Base-by-base conservation (phyloP, 345 rosid genomes). In the Heritiera fomes region DNA sequence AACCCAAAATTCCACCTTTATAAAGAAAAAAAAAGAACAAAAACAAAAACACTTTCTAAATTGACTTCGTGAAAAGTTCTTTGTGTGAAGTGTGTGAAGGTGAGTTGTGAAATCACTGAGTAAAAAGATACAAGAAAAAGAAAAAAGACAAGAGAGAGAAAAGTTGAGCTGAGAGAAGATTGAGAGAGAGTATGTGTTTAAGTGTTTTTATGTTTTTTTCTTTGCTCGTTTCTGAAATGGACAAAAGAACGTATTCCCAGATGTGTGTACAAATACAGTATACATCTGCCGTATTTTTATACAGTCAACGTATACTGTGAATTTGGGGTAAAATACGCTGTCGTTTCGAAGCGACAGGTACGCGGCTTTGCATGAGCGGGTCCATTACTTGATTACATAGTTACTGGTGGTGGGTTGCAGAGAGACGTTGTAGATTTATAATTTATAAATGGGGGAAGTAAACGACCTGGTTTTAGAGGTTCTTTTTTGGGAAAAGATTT, bases 341-440 rank as follows among this genome's bases (percentile, higher is more conserved):
- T 18, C 78, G 80, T 83, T 71, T 66, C 0, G 0, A 6, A 8
- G 65, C 55, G 59, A 64, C n/a, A 41, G 30, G 15, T 59, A 66
- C 71, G 50, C 80, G 17, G 62, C 68, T 38, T 55, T 30, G 75
- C 43, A 43, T 66, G 80, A 67, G 80, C 77, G 65, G 58, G 78
- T 43, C 10, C 5, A 43, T 58, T 59, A 34, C 10, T 50, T 18
- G 15, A 34, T 52, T 32, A 72, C 28, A 23, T 23, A 23, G 28
- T 23, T 23, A 23, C 28, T 23, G 28, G 46, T 71, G 13, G 43
- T 34, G 76, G 13, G 52, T 63, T 71, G 82, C 78, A 55, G 80
- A 55, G 82, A 78, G 79, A 75, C 82, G 82, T 73, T 77, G 75
- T n/a, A 43, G 13, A 11, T 6, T 7, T 14, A 5, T 50, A 71